Conservation (phyloP, 805 yeast genomes). For the Ogataea chonburiensis region DNA sequence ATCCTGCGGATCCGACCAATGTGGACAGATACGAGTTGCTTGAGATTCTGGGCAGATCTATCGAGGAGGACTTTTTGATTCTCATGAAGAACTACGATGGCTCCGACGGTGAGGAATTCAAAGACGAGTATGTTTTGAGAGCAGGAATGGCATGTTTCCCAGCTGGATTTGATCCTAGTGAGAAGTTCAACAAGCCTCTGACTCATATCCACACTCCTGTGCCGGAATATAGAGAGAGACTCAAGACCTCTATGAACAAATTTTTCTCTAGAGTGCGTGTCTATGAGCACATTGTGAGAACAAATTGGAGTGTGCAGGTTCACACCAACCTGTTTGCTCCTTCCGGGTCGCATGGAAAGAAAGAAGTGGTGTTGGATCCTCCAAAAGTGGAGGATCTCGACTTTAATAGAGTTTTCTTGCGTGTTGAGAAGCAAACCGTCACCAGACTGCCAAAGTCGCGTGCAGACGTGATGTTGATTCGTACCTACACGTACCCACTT, state of each 20-base stretch:
- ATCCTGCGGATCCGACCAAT: constrained; percentile 33
- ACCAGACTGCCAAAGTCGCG: constrained; percentile 50
- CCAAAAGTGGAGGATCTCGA: constrained; percentile 38
- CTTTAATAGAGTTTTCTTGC: constrained; percentile 49
- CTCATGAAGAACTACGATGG: constrained; percentile 43
- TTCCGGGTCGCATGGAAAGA: constrained; percentile 40
- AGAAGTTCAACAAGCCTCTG: constrained; percentile 51
- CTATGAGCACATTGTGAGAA: constrained; percentile 56
- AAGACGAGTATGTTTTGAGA: constrained; percentile 57
- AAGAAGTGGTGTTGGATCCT: constrained; percentile 35
- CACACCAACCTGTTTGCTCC: constrained; percentile 52
- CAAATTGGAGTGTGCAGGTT: constrained; percentile 70
- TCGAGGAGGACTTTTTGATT: constrained; percentile 66
- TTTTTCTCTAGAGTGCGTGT: constrained; percentile 58
- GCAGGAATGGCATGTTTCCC: constrained; percentile 64
- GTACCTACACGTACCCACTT: constrained; percentile 59
- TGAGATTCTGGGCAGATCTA: constrained; percentile 26
- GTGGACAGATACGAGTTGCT: constrained; percentile 18
- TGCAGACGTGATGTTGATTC: constrained; percentile 49
- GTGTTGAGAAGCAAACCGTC: constrained; percentile 60
- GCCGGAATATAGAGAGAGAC: constrained; percentile 58
- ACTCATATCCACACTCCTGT: constrained; percentile 69
- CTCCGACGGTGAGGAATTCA: constrained; percentile 19
- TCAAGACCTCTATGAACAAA: constrained; percentile 62
- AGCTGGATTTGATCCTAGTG: constrained; percentile 67